phyloP scores from a whole-genome alignment of 371 early-diverging fungal genomes.

The Mucor ambiguus region DNA sequence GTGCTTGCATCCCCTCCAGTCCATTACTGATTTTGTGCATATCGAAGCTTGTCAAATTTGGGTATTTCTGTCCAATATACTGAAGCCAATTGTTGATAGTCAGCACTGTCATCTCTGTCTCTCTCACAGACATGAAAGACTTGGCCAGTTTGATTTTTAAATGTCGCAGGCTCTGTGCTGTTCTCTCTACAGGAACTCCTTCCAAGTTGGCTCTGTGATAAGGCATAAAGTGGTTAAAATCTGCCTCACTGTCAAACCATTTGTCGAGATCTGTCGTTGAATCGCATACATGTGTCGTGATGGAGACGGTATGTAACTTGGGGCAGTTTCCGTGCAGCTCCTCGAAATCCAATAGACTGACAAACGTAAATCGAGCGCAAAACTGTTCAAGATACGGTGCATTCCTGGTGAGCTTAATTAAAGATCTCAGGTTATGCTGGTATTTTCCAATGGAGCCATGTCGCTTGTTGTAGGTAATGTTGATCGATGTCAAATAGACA shows the following conservation, averaged over 20 bases:
- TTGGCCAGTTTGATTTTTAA: background rate
- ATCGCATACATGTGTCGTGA: background rate
- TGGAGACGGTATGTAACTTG: background rate
- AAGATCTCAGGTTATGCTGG: background rate
- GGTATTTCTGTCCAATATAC: background rate
- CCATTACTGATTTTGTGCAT: background rate
- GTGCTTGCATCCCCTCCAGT: background rate
- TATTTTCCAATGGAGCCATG: constrained; percentile 1
- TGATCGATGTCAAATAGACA: background rate
- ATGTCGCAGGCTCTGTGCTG: background rate
- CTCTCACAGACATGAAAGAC: background rate
- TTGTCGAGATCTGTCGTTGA: background rate
- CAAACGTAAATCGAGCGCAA: background rate
- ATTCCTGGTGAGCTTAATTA: background rate
- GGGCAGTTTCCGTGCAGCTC: background rate
- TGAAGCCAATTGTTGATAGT: background rate
- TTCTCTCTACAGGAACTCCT: background rate
- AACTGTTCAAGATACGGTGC: background rate
- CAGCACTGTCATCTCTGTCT: background rate
- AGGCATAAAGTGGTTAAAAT: background rate
- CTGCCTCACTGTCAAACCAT: background rate
- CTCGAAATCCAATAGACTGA: background rate
- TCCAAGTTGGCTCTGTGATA: background rate
- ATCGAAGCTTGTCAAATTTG: background rate
- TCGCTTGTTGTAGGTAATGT: background rate